Evolutionary conservation across 2,329 filamentous ascomycete species (phyloP).

Genomic region (Talaromyces sp.): DNA sequence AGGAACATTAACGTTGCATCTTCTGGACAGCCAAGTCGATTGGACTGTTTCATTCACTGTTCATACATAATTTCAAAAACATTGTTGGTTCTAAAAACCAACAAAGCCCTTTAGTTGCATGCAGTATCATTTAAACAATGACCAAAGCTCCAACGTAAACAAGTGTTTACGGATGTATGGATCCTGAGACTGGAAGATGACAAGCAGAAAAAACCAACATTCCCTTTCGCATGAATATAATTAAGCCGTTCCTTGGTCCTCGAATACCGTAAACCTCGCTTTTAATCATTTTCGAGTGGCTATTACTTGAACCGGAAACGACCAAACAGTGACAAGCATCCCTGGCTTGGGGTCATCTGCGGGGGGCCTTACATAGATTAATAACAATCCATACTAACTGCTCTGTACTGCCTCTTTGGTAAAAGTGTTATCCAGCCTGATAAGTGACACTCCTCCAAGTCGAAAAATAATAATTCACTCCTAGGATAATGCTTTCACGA

Average conservation of each 20-base stretch:
- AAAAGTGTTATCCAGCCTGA: background rate
- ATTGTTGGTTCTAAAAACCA: background rate
- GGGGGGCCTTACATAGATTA: constrained; percentile 9
- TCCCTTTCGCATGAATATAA: background rate
- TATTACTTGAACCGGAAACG: background rate
- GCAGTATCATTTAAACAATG: background rate
- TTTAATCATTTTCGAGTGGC: background rate
- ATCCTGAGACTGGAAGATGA: background rate
- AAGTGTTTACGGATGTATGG: background rate
- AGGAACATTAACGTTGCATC: constrained; percentile 18
- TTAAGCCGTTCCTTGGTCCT: background rate
- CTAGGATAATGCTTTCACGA: background rate
- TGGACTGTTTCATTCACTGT: background rate
- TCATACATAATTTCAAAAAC: background rate
- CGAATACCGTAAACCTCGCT: background rate
- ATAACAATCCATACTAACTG: background rate
- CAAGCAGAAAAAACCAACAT: background rate
- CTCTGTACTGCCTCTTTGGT: background rate
- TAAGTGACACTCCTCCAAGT: background rate
- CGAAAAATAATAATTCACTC: background rate
- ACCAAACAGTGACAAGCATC: background rate
- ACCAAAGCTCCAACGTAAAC: background rate
- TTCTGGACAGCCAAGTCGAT: background rate
- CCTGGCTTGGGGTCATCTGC: constrained; percentile 4
- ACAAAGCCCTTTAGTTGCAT: background rate